phyloP scores from a whole-genome alignment of 2,329 filamentous ascomycete species.

The Lasiodiplodia sp. region DNA sequence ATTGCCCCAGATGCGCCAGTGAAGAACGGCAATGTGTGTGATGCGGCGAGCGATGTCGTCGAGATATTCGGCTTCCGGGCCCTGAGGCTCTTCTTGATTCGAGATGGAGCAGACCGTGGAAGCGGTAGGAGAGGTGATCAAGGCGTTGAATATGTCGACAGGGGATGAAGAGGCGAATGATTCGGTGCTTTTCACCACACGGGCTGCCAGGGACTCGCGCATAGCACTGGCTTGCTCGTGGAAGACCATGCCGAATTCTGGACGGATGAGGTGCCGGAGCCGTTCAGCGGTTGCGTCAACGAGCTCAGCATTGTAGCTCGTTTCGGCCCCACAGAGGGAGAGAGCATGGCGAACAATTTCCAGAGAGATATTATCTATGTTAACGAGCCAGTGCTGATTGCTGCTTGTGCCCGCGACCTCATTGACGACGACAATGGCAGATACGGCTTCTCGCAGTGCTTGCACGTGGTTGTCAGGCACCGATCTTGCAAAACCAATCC shows the following conservation, averaged over 20 bases:
- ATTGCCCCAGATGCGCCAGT: slow-evolving; percentile 88
- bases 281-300: slow-evolving; percentile 45
- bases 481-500: slow-evolving; percentile 39
- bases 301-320: slow-evolving; percentile 43
- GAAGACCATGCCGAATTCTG: slow-evolving; percentile 36
- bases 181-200: slow-evolving; percentile 39
- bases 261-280: slow-evolving; percentile 44
- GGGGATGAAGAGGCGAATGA: slow-evolving; percentile 48
- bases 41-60: slow-evolving; percentile 78
- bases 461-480: slow-evolving; percentile 35
- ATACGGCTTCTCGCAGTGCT: slow-evolving; percentile 44
- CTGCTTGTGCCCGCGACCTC: slow-evolving; percentile 33
- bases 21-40: slow-evolving; percentile 82
- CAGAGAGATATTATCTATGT: slow-evolving; percentile 53
- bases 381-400: slow-evolving; percentile 49
- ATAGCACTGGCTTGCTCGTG: slow-evolving; percentile 43
- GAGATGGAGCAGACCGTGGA: background rate
- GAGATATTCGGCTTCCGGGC: slow-evolving; percentile 47
- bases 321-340: slow-evolving; percentile 40
- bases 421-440: slow-evolving; percentile 47
- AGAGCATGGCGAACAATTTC: slow-evolving; percentile 55
- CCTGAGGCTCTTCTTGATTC: background rate
- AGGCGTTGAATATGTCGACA: slow-evolving; percentile 53
- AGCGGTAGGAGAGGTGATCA: slow-evolving; percentile 40
- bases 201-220: slow-evolving; percentile 38